Evolutionary conservation across 2,329 filamentous ascomycete genomes (phyloP).

Genomic region (Pleurostoma richardsiae): DNA sequence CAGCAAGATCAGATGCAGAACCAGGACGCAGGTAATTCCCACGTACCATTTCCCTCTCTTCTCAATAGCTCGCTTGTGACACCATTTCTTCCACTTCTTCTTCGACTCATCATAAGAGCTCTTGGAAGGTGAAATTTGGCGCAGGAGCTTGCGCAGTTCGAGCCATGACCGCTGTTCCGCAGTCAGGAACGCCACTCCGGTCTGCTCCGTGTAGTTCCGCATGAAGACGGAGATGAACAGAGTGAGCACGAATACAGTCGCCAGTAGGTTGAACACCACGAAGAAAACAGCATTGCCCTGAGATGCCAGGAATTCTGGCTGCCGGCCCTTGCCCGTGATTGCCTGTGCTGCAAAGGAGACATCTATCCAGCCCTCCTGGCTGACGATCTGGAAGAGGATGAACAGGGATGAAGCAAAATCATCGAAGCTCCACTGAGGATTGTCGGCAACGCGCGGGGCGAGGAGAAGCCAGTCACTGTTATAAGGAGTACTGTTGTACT

Average conservation of each 20-base stretch:
- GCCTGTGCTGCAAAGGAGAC: conserved; percentile 82
- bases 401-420: conserved; percentile 91
- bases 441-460: conserved; percentile 73
- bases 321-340: conserved; percentile 70
- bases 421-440: conserved; percentile 88
- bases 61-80: conserved; percentile 87
- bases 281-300: conserved; percentile 93
- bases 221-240: conserved; percentile 99
- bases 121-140: conserved; percentile 92
- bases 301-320: conserved; percentile 64
- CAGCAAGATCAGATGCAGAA: conserved; percentile 78
- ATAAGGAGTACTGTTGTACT: conserved; percentile 72
- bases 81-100: conserved; percentile 84
- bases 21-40: conserved; percentile 71
- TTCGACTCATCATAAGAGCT: conserved; percentile 75
- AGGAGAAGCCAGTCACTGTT: conserved; percentile 72
- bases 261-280: conserved; percentile 90
- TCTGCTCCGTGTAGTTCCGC: conserved; percentile 99
- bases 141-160: conserved; percentile 83
- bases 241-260: conserved; percentile 93
- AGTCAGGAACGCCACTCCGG: conserved; percentile 91
- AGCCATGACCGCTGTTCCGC: conserved; percentile 96
- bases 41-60: conserved; percentile 92
- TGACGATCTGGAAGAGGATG: conserved; percentile 97
- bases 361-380: conserved; percentile 95